Base-by-base conservation (phyloP, 2,329 filamentous ascomycete genomes). In the Hirsutella minnesotensis region DNA sequence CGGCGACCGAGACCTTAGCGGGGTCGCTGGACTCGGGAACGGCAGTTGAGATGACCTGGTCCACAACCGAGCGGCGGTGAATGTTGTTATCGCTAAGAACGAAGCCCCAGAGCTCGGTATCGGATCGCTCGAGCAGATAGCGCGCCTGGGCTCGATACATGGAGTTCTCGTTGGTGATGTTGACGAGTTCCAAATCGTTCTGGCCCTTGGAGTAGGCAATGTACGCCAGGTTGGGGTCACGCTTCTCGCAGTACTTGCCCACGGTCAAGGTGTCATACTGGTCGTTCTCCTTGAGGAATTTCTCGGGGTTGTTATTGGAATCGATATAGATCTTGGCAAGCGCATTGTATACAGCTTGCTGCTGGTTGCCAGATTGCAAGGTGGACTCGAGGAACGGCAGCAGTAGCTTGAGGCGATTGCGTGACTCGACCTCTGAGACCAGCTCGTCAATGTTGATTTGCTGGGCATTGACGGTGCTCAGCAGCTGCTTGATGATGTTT, bases 311-410 rank as follows among this genome's bases (percentile, higher is more conserved):
- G 68, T 95, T 95, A 74, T 98, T 98, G 52, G 81, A 88, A 65
- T 98, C 92, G 45, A 98, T 98, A 68, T 98, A 98, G 53, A 98
- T 98, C 77, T 98, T 98, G 41, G 92, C 92, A 24, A 98, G 75
- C 7, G 92, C 94, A 52, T 98, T 96, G 74, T 85, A 96, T 16
- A 98, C 86, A 37, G 90, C 94, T 61, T 94, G 88, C 64, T 98
- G 89, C 62, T 94, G 85, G 67, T 95, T 95, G 37, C 92, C 92
- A 41, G 81, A 78, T 40, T 86, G 82, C 39, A 98, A 70, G 9
- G 88, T 95, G 45, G 85, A 80, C 70, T 98, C 94, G 5, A 98
- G 77, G 81, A 98, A 98, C 16, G 92, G 92, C 44, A 98, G 68
- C 30, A 98, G 75, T 43, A 98, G 75, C 79, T 98, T 98, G 47